A percentile compares a stretch with the other conserved stretches of the same genome.
phyloP scores from a whole-genome alignment of 345 rosid species.

The Corchorus olitorius region DNA sequence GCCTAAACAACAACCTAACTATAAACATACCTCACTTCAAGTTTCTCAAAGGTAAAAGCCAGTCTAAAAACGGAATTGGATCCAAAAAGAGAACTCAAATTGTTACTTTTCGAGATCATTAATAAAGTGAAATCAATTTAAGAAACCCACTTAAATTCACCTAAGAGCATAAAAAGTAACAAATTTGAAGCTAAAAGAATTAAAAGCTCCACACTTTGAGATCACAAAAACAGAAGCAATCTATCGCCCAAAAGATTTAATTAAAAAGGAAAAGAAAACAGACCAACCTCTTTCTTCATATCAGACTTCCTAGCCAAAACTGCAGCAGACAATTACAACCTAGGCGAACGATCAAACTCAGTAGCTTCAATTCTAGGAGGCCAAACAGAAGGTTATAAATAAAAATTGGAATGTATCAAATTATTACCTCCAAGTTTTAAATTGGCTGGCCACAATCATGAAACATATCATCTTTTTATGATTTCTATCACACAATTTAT shows the following conservation, averaged over 20 bases:
- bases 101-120: not conserved
- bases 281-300: conserved; percentile 68
- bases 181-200: conserved; percentile 10
- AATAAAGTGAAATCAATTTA: not conserved
- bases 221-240: conserved; percentile 18
- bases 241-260: conserved; percentile 9
- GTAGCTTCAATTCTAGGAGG: conserved; percentile 95
- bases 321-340: conserved; percentile 88
- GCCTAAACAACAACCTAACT: not conserved
- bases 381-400: conserved; percentile 97
- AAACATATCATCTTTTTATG: no score
- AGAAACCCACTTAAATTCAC: conserved; percentile 3
- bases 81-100: not conserved
- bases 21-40: not conserved
- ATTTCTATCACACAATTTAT: no score
- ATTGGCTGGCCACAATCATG: no score
- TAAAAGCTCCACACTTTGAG: not conserved
- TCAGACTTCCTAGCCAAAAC: conserved; percentile 58
- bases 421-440: no score
- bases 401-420: no score
- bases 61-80: conserved; percentile 13
- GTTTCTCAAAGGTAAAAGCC: not conserved
- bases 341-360: conserved; percentile 98
- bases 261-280: not conserved
- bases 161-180: not conserved